These are phyloP conservation scores for Aspergillus chevalieri DNA, from an alignment of 2,329 filamentous ascomycete genomes.

Conservation along the genomic window DNA sequence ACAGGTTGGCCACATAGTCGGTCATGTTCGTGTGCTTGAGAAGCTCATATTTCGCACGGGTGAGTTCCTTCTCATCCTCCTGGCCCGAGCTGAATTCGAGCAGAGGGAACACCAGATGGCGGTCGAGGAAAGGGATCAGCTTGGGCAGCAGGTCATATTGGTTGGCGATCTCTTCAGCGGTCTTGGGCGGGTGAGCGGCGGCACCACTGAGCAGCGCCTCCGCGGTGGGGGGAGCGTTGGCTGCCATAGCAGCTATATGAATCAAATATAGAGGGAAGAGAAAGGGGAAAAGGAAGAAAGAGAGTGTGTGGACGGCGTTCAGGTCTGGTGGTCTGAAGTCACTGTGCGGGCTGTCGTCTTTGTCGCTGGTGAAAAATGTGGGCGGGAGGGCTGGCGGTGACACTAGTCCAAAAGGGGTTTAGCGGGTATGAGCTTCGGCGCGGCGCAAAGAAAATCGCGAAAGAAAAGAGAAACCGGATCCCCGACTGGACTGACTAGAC, in stretches of 20 bases:
- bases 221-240: slow-evolving; percentile 44
- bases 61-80: slow-evolving; percentile 70
- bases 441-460: slow-evolving; percentile 17
- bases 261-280: slow-evolving; percentile 11
- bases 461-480: slow-evolving; percentile 1
- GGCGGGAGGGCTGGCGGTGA: slow-evolving; percentile 23
- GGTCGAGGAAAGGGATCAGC: slow-evolving; percentile 85
- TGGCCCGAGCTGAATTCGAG: slow-evolving; percentile 85
- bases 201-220: slow-evolving; percentile 46
- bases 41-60: slow-evolving; percentile 83
- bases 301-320: slow-evolving; percentile 11
- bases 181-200: slow-evolving; percentile 38
- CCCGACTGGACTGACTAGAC: slow-evolving; percentile 1
- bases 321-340: neutral
- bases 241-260: slow-evolving; percentile 42
- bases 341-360: slow-evolving; percentile 12
- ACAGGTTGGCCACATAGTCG: slow-evolving; percentile 88
- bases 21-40: slow-evolving; percentile 98
- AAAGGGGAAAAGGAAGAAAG: slow-evolving; percentile 11
- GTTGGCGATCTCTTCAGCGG: slow-evolving; percentile 54
- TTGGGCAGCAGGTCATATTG: slow-evolving; percentile 79
- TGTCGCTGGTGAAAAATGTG: slow-evolving; percentile 26
- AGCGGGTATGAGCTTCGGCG: slow-evolving; percentile 18
- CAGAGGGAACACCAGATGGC: slow-evolving; percentile 92
- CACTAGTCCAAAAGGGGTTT: slow-evolving; percentile 26